These are phyloP conservation scores for Nakazawaea laoshanensis DNA, from an alignment of 805 yeast genomes.

Conservation along the genomic window DNA sequence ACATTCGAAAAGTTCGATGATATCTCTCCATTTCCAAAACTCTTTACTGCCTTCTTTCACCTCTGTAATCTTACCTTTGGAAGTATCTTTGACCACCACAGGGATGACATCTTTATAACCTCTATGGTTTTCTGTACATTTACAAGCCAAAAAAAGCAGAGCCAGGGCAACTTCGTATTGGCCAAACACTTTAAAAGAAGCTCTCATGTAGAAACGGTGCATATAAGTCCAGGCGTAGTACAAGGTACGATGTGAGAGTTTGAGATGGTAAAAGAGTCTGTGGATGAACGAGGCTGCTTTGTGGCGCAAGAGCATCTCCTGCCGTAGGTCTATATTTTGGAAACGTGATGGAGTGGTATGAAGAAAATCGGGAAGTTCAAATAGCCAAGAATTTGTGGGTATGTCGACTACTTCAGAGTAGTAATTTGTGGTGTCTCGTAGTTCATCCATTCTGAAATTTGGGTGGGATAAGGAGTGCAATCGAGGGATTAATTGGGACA, in stretches of 20 bases:
- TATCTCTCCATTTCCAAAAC: slow-evolving; percentile 44
- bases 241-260: slow-evolving; percentile 38
- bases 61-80: slow-evolving; percentile 26
- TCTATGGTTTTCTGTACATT: slow-evolving; percentile 44
- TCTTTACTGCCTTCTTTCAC: slow-evolving; percentile 37
- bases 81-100: slow-evolving; percentile 39
- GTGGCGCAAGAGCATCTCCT: slow-evolving; percentile 32
- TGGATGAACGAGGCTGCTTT: slow-evolving; percentile 41
- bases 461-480: too few relatives aligned
- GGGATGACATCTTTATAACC: slow-evolving; percentile 38
- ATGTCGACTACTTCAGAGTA: slow-evolving; percentile 22
- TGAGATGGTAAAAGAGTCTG: slow-evolving; percentile 31
- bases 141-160: slow-evolving; percentile 41
- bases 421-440: too few relatives aligned
- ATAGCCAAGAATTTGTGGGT: slow-evolving; percentile 18
- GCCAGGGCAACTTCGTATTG: slow-evolving; percentile 45
- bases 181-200: slow-evolving; percentile 31
- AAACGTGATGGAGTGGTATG: slow-evolving; percentile 25
- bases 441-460: too few relatives aligned
- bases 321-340: slow-evolving; percentile 23
- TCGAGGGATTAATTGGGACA: too few relatives aligned
- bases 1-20: slow-evolving; percentile 35
- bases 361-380: slow-evolving; percentile 16
- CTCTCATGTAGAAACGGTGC: slow-evolving; percentile 45
- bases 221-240: slow-evolving; percentile 38